These are phyloP conservation scores for Dryadomyces quercivorus DNA, from an alignment of 2,329 filamentous ascomycete genomes.

Conservation along the genomic window DNA sequence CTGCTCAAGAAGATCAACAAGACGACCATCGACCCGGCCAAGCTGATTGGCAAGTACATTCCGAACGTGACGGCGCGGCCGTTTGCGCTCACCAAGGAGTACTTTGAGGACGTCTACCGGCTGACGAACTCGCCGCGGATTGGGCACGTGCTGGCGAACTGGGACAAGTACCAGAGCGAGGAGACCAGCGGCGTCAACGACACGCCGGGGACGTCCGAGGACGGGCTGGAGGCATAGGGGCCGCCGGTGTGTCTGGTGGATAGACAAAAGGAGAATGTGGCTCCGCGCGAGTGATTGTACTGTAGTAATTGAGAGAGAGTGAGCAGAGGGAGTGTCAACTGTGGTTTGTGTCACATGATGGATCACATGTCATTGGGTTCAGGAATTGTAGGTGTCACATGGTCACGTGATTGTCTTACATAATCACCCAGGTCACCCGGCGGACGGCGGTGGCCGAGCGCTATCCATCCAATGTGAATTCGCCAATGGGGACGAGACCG, in stretches of 20 bases:
- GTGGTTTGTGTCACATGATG: too few species aligned
- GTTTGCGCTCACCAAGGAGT: conserved; percentile 93
- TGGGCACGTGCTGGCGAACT: conserved; percentile 73
- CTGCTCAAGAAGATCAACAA: conserved; percentile 99
- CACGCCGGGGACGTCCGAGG: not conserved
- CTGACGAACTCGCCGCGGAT: conserved; percentile 77
- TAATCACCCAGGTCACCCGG: too few species aligned
- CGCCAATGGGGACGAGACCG: too few species aligned
- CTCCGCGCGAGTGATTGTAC: not conserved
- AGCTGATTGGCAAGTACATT: conserved; percentile 97
- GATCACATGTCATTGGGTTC: too few species aligned
- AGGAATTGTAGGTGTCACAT: too few species aligned
- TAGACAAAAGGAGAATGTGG: not conserved
- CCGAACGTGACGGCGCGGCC: conserved; percentile 95
- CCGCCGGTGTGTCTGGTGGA: not conserved
- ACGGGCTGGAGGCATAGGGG: conserved; percentile 5
- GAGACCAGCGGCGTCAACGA: conserved; percentile 10
- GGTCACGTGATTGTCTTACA: too few species aligned
- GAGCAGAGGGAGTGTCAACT: too few species aligned
- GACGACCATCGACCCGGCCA: conserved; percentile 93
- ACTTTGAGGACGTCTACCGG: conserved; percentile 97
- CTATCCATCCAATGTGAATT: too few species aligned
- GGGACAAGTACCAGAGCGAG: conserved; percentile 59
- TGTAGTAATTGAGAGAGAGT: too few species aligned
- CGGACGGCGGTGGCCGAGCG: too few species aligned